Percentiles rank a stretch among this genome's conserved stretches.
Evolutionary conservation across 2,329 filamentous ascomycete species (phyloP).

Genomic region (Cercospora zeina): DNA sequence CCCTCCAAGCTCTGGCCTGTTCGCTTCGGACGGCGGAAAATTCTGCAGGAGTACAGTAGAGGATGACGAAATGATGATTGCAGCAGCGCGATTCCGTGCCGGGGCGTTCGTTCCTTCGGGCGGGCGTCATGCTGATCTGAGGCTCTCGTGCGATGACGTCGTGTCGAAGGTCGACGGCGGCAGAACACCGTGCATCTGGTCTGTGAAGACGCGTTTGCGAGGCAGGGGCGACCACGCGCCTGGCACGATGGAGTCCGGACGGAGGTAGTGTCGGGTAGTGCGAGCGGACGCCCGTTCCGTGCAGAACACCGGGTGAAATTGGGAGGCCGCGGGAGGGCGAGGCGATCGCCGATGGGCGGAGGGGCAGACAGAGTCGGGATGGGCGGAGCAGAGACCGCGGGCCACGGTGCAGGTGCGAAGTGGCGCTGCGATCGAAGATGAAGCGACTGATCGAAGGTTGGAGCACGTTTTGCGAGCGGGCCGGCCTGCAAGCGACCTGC

Average conservation of each 20-base stretch:
- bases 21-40: background rate
- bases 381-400: conserved; percentile 6
- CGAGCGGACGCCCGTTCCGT: conserved; percentile 6
- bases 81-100: background rate
- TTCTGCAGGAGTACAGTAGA: background rate
- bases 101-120: background rate
- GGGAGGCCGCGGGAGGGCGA: conserved; percentile 2
- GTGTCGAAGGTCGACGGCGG: background rate
- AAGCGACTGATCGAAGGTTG: conserved; percentile 16
- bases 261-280: background rate
- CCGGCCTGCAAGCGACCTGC: conserved; percentile 9
- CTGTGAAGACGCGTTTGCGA: background rate
- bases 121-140: conserved; percentile 9
- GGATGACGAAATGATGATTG: background rate
- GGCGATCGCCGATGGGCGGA: conserved; percentile 7
- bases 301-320: background rate
- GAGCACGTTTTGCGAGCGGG: conserved; percentile 12
- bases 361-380: conserved; percentile 8
- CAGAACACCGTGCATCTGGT: background rate
- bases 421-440: conserved; percentile 10
- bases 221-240: conserved; percentile 4
- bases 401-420: background rate
- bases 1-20: background rate
- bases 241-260: too few species aligned
- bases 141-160: conserved; percentile 9